Evolutionary conservation across 148 eudicot species (phyloP).

Genomic region (Chenopodium quinoa): DNA sequence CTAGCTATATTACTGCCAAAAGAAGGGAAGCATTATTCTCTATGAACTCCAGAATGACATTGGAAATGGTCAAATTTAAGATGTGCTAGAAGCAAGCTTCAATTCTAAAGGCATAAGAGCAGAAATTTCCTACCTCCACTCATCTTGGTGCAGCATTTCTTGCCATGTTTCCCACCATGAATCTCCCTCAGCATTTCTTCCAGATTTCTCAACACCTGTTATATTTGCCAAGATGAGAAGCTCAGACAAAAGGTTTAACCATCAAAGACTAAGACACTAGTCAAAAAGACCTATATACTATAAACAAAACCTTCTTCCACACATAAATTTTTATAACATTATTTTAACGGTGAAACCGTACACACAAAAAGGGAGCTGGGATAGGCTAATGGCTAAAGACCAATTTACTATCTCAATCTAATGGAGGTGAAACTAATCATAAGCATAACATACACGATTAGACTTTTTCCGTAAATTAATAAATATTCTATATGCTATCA

Average conservation of each 20-base stretch:
- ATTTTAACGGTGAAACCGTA: not conserved
- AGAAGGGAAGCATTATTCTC: conserved; percentile 8
- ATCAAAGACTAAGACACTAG: not conserved
- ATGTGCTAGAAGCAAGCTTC: not conserved
- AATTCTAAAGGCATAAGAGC: not conserved
- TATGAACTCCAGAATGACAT: not conserved
- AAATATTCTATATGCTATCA: too few relatives aligned
- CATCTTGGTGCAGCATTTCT: conserved; percentile 97
- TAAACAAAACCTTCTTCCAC: not conserved
- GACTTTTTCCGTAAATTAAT: too few relatives aligned
- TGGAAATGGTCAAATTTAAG: not conserved
- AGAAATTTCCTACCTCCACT: conserved; percentile 69
- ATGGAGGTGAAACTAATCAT: not conserved
- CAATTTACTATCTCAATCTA: not conserved
- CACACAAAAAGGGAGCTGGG: not conserved
- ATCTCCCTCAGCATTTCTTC: conserved; percentile 94
- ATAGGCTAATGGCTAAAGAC: not conserved
- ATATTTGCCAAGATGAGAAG: conserved; percentile 8
- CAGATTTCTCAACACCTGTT: conserved; percentile 92
- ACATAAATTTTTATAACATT: not conserved
- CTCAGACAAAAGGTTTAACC: not conserved
- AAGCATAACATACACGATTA: too few relatives aligned
- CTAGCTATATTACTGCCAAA: conserved; percentile 83
- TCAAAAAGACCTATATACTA: not conserved
- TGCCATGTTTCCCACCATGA: conserved; percentile 99